phyloP scores from a whole-genome alignment of 2,329 filamentous ascomycete genomes.

The Dryadomyces quercus-mongolicae region DNA sequence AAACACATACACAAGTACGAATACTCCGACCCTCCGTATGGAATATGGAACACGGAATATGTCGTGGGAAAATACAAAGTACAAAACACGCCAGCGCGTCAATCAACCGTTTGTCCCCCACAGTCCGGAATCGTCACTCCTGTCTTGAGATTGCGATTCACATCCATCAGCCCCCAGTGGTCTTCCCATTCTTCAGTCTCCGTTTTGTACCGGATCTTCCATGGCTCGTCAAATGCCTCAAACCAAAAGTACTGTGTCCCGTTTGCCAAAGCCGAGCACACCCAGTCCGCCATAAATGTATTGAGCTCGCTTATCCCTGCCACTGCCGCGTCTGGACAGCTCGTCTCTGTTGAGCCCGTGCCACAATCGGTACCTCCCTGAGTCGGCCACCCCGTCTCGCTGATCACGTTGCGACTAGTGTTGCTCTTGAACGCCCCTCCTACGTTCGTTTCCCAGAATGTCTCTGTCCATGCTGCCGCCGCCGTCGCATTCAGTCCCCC shows the following conservation, averaged over 20 bases:
- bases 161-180: slow-evolving; percentile 87
- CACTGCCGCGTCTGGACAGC: slow-evolving; percentile 56
- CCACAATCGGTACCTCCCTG: slow-evolving; percentile 72
- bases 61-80: not conserved
- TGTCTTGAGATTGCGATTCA: slow-evolving; percentile 69
- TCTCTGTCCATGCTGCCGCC: slow-evolving; percentile 69
- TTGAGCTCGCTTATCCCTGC: slow-evolving; percentile 76
- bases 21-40: too few species aligned
- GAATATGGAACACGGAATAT: not conserved
- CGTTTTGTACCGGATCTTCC: slow-evolving; percentile 70
- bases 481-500: slow-evolving; percentile 57
- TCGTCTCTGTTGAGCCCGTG: slow-evolving; percentile 24
- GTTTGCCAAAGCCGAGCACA: slow-evolving; percentile 68
- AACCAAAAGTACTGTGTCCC: slow-evolving; percentile 97
- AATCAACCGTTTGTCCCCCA: slow-evolving; percentile 52
- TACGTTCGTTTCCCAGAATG: slow-evolving; percentile 67
- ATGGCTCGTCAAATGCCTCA: slow-evolving; percentile 91
- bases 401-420: slow-evolving; percentile 61
- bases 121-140: slow-evolving; percentile 84
- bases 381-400: slow-evolving; percentile 86
- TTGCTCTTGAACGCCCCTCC: slow-evolving; percentile 51
- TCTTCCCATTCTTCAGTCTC: slow-evolving; percentile 73
- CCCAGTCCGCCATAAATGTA: slow-evolving; percentile 72
- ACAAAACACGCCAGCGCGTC: not conserved
- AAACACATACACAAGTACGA: too few species aligned